These are phyloP conservation scores for Solanum sitiens DNA, from an alignment of 257 asterid genomes.

Conservation along the genomic window DNA sequence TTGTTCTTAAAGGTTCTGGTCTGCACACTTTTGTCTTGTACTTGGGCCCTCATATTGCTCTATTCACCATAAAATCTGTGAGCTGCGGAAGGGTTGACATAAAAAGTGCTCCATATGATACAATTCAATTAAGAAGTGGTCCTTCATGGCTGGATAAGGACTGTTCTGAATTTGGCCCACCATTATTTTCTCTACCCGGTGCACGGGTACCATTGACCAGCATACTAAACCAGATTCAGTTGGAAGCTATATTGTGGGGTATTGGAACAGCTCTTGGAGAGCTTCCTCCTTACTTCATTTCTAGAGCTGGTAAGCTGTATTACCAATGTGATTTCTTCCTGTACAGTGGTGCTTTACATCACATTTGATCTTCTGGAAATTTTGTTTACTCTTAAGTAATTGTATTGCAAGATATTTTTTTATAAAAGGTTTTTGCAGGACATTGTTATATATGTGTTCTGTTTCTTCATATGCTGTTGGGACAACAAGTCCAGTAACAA, in stretches of 20 bases:
- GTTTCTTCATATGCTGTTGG: neutral
- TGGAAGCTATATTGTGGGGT: conserved; percentile 27
- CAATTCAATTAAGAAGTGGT: conserved; percentile 22
- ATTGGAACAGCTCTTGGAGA: conserved; percentile 31
- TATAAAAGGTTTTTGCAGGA: neutral
- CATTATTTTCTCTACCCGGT: conserved; percentile 7
- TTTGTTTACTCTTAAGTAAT: neutral
- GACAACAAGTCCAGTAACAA: neutral
- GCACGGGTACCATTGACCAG: conserved; percentile 20
- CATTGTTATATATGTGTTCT: neutral
- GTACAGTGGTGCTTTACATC: neutral
- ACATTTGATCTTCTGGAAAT: neutral
- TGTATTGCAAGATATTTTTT: neutral
- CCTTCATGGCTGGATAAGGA: conserved; percentile 29
- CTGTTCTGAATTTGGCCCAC: conserved; percentile 15
- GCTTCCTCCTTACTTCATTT: conserved; percentile 29
- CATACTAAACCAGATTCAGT: conserved; percentile 21
- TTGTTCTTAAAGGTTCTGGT: conserved; percentile 16
- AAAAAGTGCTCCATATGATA: conserved; percentile 22
- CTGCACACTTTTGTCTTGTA: conserved; percentile 28
- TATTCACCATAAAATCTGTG: conserved; percentile 19
- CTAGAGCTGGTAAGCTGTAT: conserved; percentile 17
- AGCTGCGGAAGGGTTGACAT: conserved; percentile 27
- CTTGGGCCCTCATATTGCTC: conserved; percentile 27
- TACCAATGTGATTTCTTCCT: neutral